These are phyloP conservation scores for Ophiostoma fasciatum DNA, from an alignment of 2,329 filamentous ascomycete genomes.

Conservation along the genomic window DNA sequence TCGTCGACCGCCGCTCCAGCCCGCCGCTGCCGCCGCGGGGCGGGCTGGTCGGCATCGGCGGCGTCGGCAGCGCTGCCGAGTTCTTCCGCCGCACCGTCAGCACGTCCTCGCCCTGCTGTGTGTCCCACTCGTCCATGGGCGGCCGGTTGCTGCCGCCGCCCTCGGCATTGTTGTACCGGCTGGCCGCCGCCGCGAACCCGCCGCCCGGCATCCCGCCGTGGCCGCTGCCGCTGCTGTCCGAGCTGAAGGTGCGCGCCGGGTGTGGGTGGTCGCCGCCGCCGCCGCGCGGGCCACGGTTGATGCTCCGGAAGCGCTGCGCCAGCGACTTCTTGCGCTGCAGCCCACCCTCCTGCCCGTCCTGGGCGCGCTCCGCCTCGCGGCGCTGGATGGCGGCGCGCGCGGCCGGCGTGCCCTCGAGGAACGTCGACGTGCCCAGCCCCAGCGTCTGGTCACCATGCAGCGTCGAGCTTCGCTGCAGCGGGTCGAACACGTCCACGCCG, in stretches of 20 bases:
- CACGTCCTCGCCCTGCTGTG: slow-evolving; percentile 37
- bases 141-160: slow-evolving; percentile 36
- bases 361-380: slow-evolving; percentile 53
- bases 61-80: slow-evolving; percentile 12
- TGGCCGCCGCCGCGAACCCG: slow-evolving; percentile 27
- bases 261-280: slow-evolving; percentile 26
- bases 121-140: slow-evolving; percentile 57
- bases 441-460: slow-evolving; percentile 73
- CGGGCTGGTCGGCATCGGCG: slow-evolving; percentile 39
- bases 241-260: slow-evolving; percentile 18
- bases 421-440: slow-evolving; percentile 86
- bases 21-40: slow-evolving; percentile 28
- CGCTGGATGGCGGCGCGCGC: slow-evolving; percentile 65
- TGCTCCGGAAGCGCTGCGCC: slow-evolving; percentile 78
- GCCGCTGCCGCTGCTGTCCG: slow-evolving; percentile 52
- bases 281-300: slow-evolving; percentile 54
- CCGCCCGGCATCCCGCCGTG: slow-evolving; percentile 37
- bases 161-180: slow-evolving; percentile 12
- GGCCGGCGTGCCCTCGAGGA: slow-evolving; percentile 85
- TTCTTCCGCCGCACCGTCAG: slow-evolving; percentile 27
- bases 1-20: slow-evolving; percentile 51
- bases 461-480: slow-evolving; percentile 49
- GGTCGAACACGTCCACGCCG: slow-evolving; percentile 47
- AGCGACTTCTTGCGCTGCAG: slow-evolving; percentile 87
- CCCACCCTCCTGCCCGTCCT: slow-evolving; percentile 38